Evolutionary conservation across 176 grass and related monocot species (phyloP).

Genomic region (Tuctoria greenei): DNA sequence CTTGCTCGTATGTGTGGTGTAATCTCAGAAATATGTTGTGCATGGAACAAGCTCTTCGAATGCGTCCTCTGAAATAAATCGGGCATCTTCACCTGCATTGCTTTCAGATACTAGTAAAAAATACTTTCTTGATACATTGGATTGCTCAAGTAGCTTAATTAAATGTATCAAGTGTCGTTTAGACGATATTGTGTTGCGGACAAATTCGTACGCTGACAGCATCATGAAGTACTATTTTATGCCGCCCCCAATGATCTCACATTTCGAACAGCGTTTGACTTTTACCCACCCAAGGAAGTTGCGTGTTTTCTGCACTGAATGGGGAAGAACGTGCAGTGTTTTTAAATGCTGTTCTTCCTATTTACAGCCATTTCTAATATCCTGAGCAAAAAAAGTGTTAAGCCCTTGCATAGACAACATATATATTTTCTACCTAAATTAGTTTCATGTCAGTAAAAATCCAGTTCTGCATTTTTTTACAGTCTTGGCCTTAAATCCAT

Average conservation of each 20-base stretch:
- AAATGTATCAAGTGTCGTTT: not conserved
- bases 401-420: not conserved
- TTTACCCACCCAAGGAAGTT: not conserved
- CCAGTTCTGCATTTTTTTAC: not conserved
- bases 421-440: too few relatives aligned
- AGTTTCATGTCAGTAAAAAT: not conserved
- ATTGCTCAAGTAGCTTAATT: not conserved
- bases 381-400: not conserved
- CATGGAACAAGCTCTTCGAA: too few relatives aligned
- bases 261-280: not conserved
- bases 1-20: too few relatives aligned
- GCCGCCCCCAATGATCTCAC: not conserved
- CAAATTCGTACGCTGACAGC: not conserved
- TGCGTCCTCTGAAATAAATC: conserved; percentile 14
- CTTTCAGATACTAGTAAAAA: not conserved
- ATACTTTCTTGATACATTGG: conserved; percentile 13
- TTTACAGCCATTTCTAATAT: too few relatives aligned
- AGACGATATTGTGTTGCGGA: not conserved
- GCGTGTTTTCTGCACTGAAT: not conserved
- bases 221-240: not conserved
- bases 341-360: not conserved
- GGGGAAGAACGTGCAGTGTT: not conserved
- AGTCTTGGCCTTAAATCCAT: too few relatives aligned
- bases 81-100: not conserved
- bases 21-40: too few relatives aligned